A percentile compares a stretch with the other conserved stretches of the same genome.
These are phyloP conservation scores for Moesziomyces sp. DNA, from an alignment of 1,284 basidiomycete species.

Conservation along the genomic window DNA sequence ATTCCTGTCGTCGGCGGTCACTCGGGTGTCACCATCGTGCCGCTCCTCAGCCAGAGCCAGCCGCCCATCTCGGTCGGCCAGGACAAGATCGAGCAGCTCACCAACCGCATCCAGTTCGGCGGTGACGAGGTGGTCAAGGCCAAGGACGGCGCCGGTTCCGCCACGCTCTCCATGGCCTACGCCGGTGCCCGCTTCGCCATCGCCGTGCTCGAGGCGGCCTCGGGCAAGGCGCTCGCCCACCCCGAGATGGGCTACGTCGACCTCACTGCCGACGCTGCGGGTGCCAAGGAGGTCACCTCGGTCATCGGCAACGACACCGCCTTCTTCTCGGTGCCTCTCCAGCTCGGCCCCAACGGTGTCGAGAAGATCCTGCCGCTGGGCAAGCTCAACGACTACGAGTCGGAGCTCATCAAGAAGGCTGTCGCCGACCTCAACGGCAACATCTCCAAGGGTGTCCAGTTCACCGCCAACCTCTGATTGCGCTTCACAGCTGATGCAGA, in stretches of 20 bases:
- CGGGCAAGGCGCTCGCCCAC: slow-evolving; percentile 51
- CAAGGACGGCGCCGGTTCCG: slow-evolving; percentile 88
- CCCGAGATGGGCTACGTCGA: slow-evolving; percentile 66
- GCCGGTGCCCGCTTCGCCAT: slow-evolving; percentile 67
- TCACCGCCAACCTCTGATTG: slow-evolving; percentile 46
- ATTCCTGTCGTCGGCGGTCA: slow-evolving; percentile 95
- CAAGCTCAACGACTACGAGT: slow-evolving; percentile 71
- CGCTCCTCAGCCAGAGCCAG: slow-evolving; percentile 84
- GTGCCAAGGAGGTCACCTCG: slow-evolving; percentile 56
- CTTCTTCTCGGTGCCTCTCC: slow-evolving; percentile 66
- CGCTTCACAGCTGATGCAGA: no score
- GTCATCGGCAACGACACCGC: slow-evolving; percentile 58
- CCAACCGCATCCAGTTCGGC: slow-evolving; percentile 89
- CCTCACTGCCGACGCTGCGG: slow-evolving; percentile 56
- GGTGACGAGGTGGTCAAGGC: slow-evolving; percentile 92
- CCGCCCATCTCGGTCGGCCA: slow-evolving; percentile 59
- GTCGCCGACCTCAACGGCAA: slow-evolving; percentile 72
- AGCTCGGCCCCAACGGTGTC: slow-evolving; percentile 69
- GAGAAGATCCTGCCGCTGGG: slow-evolving; percentile 73
- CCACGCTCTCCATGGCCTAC: slow-evolving; percentile 93
- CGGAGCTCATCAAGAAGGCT: slow-evolving; percentile 70
- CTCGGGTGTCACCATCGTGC: slow-evolving; percentile 94
- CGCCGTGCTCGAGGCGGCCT: slow-evolving; percentile 61
- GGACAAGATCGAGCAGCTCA: slow-evolving; percentile 74
- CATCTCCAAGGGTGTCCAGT: slow-evolving; percentile 70